Evolutionary conservation across 1,284 basidiomycete species (phyloP), one percentile per base, ranked within the genome.

Genomic region (Phylloporus gajari): DNA sequence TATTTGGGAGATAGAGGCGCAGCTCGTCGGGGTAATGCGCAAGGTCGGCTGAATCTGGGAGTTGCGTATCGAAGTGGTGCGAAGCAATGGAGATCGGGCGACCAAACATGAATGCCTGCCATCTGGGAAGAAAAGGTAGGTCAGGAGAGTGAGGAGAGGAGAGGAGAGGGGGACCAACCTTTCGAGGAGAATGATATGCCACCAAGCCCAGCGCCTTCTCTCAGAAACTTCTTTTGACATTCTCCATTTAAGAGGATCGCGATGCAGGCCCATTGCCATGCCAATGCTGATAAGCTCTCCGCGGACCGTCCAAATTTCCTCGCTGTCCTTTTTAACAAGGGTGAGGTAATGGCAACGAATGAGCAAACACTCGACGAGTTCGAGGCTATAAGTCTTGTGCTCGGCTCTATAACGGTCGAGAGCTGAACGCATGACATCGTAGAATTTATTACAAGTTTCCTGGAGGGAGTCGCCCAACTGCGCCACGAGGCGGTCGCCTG

Each of bases 91-190:
- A 85, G 44, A 92, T 83, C 3, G 94, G 93, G 23, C 93, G 88
- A n/a, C 93, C 94, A 80, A 95, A 93, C 86, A 94, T 88, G 83
- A 95, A 95, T 5, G 93, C 91, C 81, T 94, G 93, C 94, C 94
- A 95, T 74, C 92, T 93, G 68, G 1, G 40, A 73, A 70, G 27
- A 65, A 19, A 76, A 70, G 73, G 69, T 73, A 67, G 72, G 67
- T 32, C 25, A 62, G 68, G 67, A 66, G 76, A 30, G 65, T 74
- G 66, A n/a, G 68, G n/a, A 64, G 48, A 66, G 59, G n/a, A n/a
- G n/a, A n/a, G n/a, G n/a, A n/a, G 40, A 72, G 56, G 25, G 65
- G 69, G 27, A 82, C 88, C 67, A 65, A 92, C 91, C 93, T 86
- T 83, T 95, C 93, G 46, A 94, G 85, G 68, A 94, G 84, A 63